Evolutionary conservation across 805 yeast genomes (phyloP), one percentile per base, ranked within the genome.

Genomic region (Candida piceae): DNA sequence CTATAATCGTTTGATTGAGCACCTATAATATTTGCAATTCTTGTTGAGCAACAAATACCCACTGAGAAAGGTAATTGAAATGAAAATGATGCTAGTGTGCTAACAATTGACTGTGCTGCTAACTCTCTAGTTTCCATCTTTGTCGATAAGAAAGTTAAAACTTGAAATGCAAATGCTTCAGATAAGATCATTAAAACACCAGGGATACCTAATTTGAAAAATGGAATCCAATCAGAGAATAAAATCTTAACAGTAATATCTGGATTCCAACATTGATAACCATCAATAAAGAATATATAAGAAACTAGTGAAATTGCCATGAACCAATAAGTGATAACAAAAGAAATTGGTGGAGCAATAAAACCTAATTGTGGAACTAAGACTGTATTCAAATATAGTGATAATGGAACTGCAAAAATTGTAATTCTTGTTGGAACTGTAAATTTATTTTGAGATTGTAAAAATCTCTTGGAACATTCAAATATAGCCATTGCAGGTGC

Each of bases 361-460:
- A 77, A 78, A 2, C 85, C 86, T 10, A 85, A 46, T 49, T 70
- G 61, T 78, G 84, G 76, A 3, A 78, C 80, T 26, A 83, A 58
- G 7, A 71, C 37, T 45, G 73, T 74, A 56, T 81, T 82, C 52
- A 80, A 59, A 25, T 72, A 43, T 0, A 80, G 76, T 44, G 81
- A 78, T 41, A 81, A 53, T 4, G 89, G 88, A 3, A 86, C 82
- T 45, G 84, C 79, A 18, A 80, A 48, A n/a, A 74, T 52, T 19
- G 80, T 64, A 16, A 80, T 79, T 45, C 78, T 73, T 0, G 89
- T 82, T 6, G 86, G 80, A 2, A 87, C 85, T 50, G 79, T 82
- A 58, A 82, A 83, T 20, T 80, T 73, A 35, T 83, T 83, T 63
- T 83, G 90, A 35, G 85, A 74, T 56, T 83, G 90, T 45, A 83